Base-by-base conservation (phyloP, 805 yeast genomes). In the Ogataea methylovora region DNA sequence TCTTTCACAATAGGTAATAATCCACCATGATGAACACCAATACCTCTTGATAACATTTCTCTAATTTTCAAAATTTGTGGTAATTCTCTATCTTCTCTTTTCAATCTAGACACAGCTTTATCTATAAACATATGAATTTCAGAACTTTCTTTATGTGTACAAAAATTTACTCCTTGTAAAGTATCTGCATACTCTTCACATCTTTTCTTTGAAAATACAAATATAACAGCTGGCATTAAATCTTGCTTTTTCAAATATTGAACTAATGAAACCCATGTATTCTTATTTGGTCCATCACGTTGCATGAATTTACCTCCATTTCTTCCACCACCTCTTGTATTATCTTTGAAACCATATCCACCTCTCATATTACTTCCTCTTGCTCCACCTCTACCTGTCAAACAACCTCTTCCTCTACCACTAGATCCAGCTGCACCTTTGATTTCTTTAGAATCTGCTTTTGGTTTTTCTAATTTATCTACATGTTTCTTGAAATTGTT, bases 21-120 rank as follows among this genome's bases (percentile, higher is more conserved):
- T 1, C 97, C 97, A 52, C 95, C 94, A 58, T 88, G 97, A 54
- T 88, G 97, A 2, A 88, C 94, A 0, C 95, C 97, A 41, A 92
- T 83, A 37, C 98, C 98, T 51, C 97, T 69, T 29, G 85, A 72
- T 28, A 92, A 59, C 69, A 90, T 66, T 21, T 86, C 94, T 45
- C 94, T 70, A 39, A 90, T 70, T 43, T 83, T 77, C 40, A 84
- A 43, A 38, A 92, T 90, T 59, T 92, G 98, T 1, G 98, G 97
- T 32, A 92, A 65, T 37, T 83, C 90, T 42, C 97, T 71, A 54
- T 92, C 98, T 49, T 92, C 98, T 46, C 79, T 82, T 49, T 84
- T 85, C 54, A 86, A 71, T 37, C 98, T 71, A 0, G 88, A 70
- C 17, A 88, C 83, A 0, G 97, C 94, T 44, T 78, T 76, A 46